These are phyloP conservation scores for Albizia julibrissin DNA, from an alignment of 306 rosid species.

Conservation along the genomic window DNA sequence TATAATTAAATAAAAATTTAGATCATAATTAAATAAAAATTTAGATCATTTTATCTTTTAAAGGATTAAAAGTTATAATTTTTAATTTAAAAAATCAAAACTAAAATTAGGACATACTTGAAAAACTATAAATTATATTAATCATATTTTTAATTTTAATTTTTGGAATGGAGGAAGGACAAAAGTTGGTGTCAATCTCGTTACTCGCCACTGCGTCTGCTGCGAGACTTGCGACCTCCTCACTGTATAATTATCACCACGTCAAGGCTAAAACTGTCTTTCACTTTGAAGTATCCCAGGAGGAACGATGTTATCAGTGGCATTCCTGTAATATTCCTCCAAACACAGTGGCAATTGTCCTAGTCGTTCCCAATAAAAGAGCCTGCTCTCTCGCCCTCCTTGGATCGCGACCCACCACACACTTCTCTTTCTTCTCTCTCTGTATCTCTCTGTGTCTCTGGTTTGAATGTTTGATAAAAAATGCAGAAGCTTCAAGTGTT, in stretches of 20 bases:
- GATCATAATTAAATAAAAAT: too few species aligned
- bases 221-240: not conserved
- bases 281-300: not conserved
- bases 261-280: not conserved
- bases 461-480: not conserved
- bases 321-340: conserved; percentile 36
- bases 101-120: too few species aligned
- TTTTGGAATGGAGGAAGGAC: not conserved
- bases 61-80: too few species aligned
- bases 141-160: too few species aligned
- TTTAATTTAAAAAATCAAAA: accelerated
- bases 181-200: conserved; percentile 31
- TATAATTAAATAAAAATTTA: too few species aligned
- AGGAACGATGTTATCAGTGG: conserved; percentile 33
- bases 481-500: conserved; percentile 43
- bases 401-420: not conserved
- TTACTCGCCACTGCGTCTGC: not conserved
- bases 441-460: not conserved
- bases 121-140: too few species aligned
- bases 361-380: conserved; percentile 31
- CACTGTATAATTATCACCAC: too few species aligned
- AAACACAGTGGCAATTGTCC: conserved; percentile 32
- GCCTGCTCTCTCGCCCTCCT: not conserved
- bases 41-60: too few species aligned
- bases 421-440: not conserved